phyloP scores from a whole-genome alignment of 139 green algal genomes.

The Zygnema cylindricum region DNA sequence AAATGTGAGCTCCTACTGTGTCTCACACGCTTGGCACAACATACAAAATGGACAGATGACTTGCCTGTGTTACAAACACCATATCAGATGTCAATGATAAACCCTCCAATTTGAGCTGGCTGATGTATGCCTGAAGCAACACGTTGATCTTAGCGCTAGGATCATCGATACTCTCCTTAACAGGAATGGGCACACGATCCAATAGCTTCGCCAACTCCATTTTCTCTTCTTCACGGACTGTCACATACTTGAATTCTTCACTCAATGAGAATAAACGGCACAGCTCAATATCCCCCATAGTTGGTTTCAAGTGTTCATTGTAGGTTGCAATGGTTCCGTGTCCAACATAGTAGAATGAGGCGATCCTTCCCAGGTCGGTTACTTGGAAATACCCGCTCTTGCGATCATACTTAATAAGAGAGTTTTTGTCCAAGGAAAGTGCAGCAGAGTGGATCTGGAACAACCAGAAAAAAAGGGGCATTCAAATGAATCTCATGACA shows the following conservation, averaged over 20 bases:
- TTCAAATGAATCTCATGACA: too few species aligned
- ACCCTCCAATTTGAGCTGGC: conserved; percentile 92
- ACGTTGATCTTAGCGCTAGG: conserved; percentile 86
- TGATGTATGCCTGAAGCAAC: conserved; percentile 88
- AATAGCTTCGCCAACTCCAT: conserved; percentile 97
- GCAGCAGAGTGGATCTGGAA: conserved; percentile 82
- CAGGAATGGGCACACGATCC: conserved; percentile 95
- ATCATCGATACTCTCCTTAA: conserved; percentile 97
- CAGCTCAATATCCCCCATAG: conserved; percentile 98
- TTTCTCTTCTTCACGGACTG: conserved; percentile 97
- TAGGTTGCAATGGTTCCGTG: conserved; percentile 92
- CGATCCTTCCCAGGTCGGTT: conserved; percentile 93
- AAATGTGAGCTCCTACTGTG: too few species aligned
- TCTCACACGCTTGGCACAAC: not conserved
- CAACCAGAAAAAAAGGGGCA: not conserved
- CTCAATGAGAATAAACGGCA: conserved; percentile 89
- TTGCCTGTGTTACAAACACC: conserved; percentile 93
- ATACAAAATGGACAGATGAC: not conserved
- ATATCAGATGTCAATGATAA: conserved; percentile 92
- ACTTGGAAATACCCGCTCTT: conserved; percentile 85
- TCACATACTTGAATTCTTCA: conserved; percentile 90
- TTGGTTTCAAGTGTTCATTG: conserved; percentile 95
- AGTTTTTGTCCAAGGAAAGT: conserved; percentile 85
- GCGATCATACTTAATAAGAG: conserved; percentile 93
- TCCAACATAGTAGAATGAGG: conserved; percentile 96